Percentiles rank a stretch among this genome's conserved stretches.
These are phyloP conservation scores for Cryphonectria japonica DNA, from an alignment of 2,329 filamentous ascomycete genomes.

Conservation along the genomic window DNA sequence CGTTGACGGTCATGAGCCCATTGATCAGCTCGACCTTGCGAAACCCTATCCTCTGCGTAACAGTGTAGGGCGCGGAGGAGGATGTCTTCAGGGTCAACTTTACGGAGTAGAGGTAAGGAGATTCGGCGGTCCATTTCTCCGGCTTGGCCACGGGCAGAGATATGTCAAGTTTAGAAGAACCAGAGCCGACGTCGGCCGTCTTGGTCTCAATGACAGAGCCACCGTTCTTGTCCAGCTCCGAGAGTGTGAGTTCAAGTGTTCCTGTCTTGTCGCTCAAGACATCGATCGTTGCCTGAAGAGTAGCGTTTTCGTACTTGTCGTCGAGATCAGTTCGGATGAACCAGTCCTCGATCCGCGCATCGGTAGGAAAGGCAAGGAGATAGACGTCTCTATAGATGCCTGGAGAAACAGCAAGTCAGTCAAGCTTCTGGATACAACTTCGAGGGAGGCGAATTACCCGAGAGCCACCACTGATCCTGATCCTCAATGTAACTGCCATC, in stretches of 20 bases:
- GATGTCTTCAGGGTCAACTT: conserved; percentile 44
- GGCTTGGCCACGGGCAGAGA: conserved; percentile 55
- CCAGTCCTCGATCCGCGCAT: conserved; percentile 59
- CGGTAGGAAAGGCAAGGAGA: conserved; percentile 58
- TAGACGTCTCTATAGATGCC: conserved; percentile 70
- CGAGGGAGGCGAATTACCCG: conserved; percentile 42
- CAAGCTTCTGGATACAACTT: background rate
- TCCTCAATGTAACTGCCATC: conserved; percentile 73
- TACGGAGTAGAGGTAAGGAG: conserved; percentile 63
- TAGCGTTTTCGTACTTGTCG: conserved; percentile 52
- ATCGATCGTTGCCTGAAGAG: conserved; percentile 53
- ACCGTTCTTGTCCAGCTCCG: conserved; percentile 43
- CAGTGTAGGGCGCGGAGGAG: conserved; percentile 40
- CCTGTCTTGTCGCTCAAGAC: conserved; percentile 41
- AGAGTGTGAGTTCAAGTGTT: conserved; percentile 47
- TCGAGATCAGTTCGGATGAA: conserved; percentile 60
- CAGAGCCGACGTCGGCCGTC: conserved; percentile 35
- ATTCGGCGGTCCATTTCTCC: conserved; percentile 71
- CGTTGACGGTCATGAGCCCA: conserved; percentile 66
- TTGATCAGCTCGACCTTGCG: conserved; percentile 65
- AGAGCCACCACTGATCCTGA: conserved; percentile 71
- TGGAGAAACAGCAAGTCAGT: conserved; percentile 26
- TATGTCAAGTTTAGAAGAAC: conserved; percentile 44
- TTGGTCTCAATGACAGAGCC: conserved; percentile 38
- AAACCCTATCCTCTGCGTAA: conserved; percentile 64